Percentiles rank a stretch among this genome's conserved stretches.
These are phyloP conservation scores for Lablab purpureus DNA, from an alignment of 306 rosid genomes.

Conservation along the genomic window DNA sequence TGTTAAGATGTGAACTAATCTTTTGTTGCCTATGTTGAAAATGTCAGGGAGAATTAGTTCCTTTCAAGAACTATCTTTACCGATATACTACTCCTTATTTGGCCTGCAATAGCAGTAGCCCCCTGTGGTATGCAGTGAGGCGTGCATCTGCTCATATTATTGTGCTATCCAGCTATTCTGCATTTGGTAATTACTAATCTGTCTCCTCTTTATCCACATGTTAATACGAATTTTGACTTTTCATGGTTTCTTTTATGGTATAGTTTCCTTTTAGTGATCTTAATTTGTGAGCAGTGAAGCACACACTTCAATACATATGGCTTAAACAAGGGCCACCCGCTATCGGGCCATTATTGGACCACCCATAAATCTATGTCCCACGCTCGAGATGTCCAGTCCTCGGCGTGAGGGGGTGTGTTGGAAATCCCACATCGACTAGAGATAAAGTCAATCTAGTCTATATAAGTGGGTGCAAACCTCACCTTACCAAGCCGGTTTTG, in stretches of 20 bases:
- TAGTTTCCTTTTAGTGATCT: constrained; percentile 9
- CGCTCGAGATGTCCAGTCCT: no score
- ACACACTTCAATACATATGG: constrained; percentile 90
- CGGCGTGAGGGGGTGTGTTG: no score
- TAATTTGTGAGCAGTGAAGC: constrained; percentile 65
- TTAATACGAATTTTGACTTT: no score
- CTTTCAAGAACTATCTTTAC: constrained; percentile 76
- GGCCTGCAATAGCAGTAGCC: constrained; percentile 85
- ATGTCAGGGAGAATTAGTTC: constrained; percentile 80
- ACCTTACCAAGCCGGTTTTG: no score
- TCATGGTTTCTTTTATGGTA: not conserved
- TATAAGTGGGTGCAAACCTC: no score
- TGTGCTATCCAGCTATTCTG: constrained; percentile 87
- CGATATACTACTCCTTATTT: constrained; percentile 79
- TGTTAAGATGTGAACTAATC: no score
- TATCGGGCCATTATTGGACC: no score
- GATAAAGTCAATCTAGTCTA: no score
- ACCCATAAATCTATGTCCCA: no score
- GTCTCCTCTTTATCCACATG: not conserved
- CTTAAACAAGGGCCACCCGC: no score
- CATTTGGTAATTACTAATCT: constrained; percentile 79
- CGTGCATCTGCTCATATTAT: constrained; percentile 97
- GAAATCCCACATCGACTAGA: no score
- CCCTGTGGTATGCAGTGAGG: constrained; percentile 94
- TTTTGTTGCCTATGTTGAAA: no score